A percentile compares a stretch with the other conserved stretches of the same genome.
Evolutionary conservation across 768 basidiomycete species (phyloP).

Genomic region (Trametopsis cervina): DNA sequence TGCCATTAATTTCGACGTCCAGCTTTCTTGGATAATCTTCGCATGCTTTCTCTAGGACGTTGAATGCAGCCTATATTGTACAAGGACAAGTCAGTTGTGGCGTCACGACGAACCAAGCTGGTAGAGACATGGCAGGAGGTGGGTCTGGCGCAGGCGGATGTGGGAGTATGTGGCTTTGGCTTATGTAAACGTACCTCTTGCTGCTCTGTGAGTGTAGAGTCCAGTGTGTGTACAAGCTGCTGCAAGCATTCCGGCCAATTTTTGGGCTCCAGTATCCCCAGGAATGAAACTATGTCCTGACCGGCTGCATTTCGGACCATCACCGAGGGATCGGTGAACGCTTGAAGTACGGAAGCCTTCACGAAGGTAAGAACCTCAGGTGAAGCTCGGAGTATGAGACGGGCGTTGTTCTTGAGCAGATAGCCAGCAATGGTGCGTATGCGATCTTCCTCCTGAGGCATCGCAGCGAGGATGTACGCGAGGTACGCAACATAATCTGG

Average conservation of each 20-base stretch:
- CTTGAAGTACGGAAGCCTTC: constrained; percentile 69
- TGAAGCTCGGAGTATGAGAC: constrained; percentile 62
- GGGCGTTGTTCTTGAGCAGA: constrained; percentile 92
- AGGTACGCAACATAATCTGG: constrained; percentile 97
- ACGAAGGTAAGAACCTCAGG: constrained; percentile 65
- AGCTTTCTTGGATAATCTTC: constrained; percentile 96
- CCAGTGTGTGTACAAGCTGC: constrained; percentile 74
- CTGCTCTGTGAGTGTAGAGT: constrained; percentile 62
- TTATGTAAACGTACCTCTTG: constrained; percentile 67
- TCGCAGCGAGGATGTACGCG: constrained; percentile 79
- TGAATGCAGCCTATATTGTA: constrained; percentile 72
- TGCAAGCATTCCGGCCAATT: constrained; percentile 95
- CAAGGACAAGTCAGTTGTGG: background rate
- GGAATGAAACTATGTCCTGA: constrained; percentile 86
- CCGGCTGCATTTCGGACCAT: constrained; percentile 94
- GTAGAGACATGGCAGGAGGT: too few species aligned
- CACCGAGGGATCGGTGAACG: constrained; percentile 72
- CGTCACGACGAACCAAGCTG: too few species aligned
- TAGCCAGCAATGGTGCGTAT: constrained; percentile 96
- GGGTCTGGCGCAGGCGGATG: background rate
- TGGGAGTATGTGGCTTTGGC: background rate
- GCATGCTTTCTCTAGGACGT: constrained; percentile 90
- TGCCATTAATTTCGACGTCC: constrained; percentile 88
- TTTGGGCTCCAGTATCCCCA: constrained; percentile 81
- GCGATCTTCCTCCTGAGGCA: constrained; percentile 82